A percentile compares a stretch with the other conserved stretches of the same genome.
These are phyloP conservation scores for Codiaeum variegatum DNA, from an alignment of 441 rosid species.

Conservation along the genomic window DNA sequence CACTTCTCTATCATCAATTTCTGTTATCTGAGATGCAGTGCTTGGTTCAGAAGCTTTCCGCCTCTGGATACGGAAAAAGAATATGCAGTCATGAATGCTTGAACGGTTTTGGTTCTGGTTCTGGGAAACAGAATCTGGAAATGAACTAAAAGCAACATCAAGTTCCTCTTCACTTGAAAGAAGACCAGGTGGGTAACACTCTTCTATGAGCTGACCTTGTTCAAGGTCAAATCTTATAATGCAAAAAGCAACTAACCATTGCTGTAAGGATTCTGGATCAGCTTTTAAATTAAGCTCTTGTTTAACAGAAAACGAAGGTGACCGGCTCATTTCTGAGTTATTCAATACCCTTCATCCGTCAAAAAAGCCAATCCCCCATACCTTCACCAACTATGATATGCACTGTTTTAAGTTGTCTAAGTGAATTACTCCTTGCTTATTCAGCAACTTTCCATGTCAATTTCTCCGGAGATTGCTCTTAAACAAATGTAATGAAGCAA, in stretches of 20 bases:
- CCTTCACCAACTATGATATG: slow-evolving; percentile 17
- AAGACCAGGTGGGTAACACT: slow-evolving; percentile 70
- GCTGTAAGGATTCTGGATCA: slow-evolving; percentile 62
- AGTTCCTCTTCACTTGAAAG: slow-evolving; percentile 85
- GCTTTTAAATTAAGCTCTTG: slow-evolving; percentile 58
- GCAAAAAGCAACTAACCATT: slow-evolving; percentile 87
- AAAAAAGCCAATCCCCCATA: slow-evolving; percentile 23
- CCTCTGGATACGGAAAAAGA: slow-evolving; percentile 83
- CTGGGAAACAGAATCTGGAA: slow-evolving; percentile 95
- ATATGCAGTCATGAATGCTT: slow-evolving; percentile 93
- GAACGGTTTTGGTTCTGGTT: slow-evolving; percentile 81
- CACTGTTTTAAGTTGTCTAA: not conserved
- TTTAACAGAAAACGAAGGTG: slow-evolving; percentile 79
- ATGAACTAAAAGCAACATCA: slow-evolving; percentile 83
- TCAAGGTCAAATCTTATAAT: slow-evolving; percentile 92
- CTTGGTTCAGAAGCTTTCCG: slow-evolving; percentile 32
- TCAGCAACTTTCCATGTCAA: slow-evolving; percentile 12
- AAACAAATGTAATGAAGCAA: slow-evolving; percentile 8
- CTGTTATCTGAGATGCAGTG: slow-evolving; percentile 32
- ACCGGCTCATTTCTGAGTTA: slow-evolving; percentile 71
- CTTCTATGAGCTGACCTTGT: slow-evolving; percentile 94
- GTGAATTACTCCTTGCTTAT: not conserved
- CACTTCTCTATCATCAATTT: slow-evolving; percentile 30
- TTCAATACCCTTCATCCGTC: slow-evolving; percentile 31
- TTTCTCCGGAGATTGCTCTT: slow-evolving; percentile 6